A percentile compares a stretch with the other conserved stretches of the same genome.
phyloP scores from a whole-genome alignment of 2,329 filamentous ascomycete genomes.

The Diplodia mutila region DNA sequence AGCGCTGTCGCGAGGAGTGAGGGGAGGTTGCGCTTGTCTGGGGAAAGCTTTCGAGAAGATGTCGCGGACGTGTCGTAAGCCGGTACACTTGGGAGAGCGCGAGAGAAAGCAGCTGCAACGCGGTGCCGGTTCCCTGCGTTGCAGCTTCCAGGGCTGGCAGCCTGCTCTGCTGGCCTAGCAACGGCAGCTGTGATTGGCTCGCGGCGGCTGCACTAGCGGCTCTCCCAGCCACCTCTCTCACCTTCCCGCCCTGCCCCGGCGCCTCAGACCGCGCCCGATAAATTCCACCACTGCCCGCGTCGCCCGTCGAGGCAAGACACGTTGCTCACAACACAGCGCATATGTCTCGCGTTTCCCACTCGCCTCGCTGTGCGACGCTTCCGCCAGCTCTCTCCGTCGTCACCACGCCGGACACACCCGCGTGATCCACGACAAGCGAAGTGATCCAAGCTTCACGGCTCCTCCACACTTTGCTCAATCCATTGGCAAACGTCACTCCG shows the following conservation, averaged over 20 bases:
- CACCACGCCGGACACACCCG: background rate
- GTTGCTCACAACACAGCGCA: background rate
- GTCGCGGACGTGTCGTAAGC: slow-evolving; percentile 13
- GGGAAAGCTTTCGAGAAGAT: background rate
- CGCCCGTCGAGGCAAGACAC: slow-evolving; percentile 12
- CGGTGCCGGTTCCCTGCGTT: slow-evolving; percentile 15
- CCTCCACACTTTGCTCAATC: slow-evolving; percentile 11
- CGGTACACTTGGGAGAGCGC: slow-evolving; percentile 16
- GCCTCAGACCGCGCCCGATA: background rate
- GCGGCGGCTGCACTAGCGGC: background rate
- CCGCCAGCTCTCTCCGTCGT: background rate
- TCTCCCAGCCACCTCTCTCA: background rate
- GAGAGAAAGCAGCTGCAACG: slow-evolving; percentile 13
- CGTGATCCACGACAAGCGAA: slow-evolving; percentile 22
- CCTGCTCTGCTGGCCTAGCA: slow-evolving; percentile 18
- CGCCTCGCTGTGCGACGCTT: background rate
- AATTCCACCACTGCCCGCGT: background rate
- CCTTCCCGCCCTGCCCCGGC: background rate
- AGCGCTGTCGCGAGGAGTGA: background rate
- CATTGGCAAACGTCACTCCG: slow-evolving; percentile 18
- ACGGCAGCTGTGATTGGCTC: background rate
- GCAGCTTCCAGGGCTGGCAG: slow-evolving; percentile 20
- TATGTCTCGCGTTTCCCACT: background rate
- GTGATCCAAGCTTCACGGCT: slow-evolving; percentile 7
- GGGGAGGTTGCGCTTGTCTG: background rate